Evolutionary conservation across 345 rosid species (phyloP), one percentile per base, ranked within the genome.

Genomic region (Aquilaria malaccensis): DNA sequence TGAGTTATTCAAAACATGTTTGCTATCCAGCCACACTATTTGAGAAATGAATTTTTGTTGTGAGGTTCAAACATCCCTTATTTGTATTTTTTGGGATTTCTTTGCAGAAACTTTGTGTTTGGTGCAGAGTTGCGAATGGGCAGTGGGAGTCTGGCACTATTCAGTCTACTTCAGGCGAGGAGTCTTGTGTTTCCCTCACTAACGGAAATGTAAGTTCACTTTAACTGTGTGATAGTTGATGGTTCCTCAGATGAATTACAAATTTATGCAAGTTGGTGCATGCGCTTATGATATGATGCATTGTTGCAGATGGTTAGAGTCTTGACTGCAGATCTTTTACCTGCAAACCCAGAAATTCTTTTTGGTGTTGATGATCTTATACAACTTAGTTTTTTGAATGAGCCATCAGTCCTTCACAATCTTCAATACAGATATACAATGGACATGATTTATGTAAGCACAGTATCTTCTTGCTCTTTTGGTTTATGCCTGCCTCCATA

Each of bases 361-460:
- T 89, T 83, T 75, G 96, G 93, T 32, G 93, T 79, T 64, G 91
- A 85, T 74, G 89, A 95, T 72, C 96, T 95, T 66, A 75, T 83
- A 67, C 95, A 86, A 71, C 99, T 95, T 69, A 86, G 91, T 79
- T 91, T 85, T 83, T 71, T 95, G 76, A 95, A 95, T 60, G 99
- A 95, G 67, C 99, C 97, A 43, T 85, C 97, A 2, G 87, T 91
- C 69, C 85, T 95, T 73, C 77, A 88, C 78, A 95, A 91, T 72
- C 82, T 95, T n/a, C 79, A 72, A 60, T 67, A 68, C 84, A 83
- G 97, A 83, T 95, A 79, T 74, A 77, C 81, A n/a, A 80, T 50
- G 72, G 91, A 91, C 67, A 64, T 76, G 71, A 80, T 95, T 68
- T 95, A 95, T 85, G 99, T 95, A 71, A 83, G 99, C 77, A 53